Evolutionary conservation across 2,329 filamentous ascomycete species (phyloP).

Genomic region (Escovopsis sp.): DNA sequence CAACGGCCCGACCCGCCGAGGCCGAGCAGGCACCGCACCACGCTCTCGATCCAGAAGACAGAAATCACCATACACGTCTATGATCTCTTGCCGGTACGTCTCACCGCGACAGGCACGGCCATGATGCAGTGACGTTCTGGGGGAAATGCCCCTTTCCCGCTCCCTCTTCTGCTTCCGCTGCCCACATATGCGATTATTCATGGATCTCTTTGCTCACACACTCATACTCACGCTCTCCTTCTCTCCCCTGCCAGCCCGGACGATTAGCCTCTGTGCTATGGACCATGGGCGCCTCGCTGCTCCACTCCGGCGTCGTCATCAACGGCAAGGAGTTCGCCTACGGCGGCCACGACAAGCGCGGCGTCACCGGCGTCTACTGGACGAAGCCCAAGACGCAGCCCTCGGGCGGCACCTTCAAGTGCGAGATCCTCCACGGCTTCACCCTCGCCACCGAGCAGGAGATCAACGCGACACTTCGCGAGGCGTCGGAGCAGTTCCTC

Average conservation of each 20-base stretch:
- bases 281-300: slow-evolving; percentile 59
- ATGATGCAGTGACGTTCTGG: no score
- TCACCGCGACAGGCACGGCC: no score
- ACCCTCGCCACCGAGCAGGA: slow-evolving; percentile 53
- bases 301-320: slow-evolving; percentile 74
- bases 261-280: slow-evolving; percentile 62
- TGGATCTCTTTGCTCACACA: no score
- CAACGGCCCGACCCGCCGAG: slow-evolving; percentile 7
- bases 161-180: no score
- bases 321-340: slow-evolving; percentile 71
- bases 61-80: slow-evolving; percentile 66
- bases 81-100: slow-evolving; percentile 53
- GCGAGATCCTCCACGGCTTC: slow-evolving; percentile 65
- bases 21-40: slow-evolving; percentile 40
- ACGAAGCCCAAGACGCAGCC: slow-evolving; percentile 57
- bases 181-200: no score
- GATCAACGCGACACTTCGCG: slow-evolving; percentile 53
- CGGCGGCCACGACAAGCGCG: slow-evolving; percentile 59
- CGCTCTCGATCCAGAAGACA: slow-evolving; percentile 54
- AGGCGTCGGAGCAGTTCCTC: slow-evolving; percentile 55
- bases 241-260: slow-evolving; percentile 38
- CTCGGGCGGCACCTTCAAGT: slow-evolving; percentile 62
- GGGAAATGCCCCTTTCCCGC: no score
- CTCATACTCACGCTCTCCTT: slow-evolving; percentile 6
- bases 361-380: slow-evolving; percentile 69